Base-by-base conservation (phyloP, 1,139 yeast genomes). In the Pichia inconspicua region DNA sequence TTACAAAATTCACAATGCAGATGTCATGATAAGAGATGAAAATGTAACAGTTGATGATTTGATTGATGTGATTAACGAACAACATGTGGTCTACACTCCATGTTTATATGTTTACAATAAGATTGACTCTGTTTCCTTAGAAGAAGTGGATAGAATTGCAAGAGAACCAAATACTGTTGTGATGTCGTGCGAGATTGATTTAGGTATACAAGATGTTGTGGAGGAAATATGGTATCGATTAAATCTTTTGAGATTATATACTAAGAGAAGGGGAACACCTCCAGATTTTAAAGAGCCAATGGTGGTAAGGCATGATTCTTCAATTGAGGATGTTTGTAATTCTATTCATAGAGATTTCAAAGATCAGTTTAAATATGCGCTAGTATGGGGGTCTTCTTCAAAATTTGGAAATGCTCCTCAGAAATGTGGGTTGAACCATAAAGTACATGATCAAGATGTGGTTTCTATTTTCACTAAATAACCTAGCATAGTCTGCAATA, bases 321-420 rank as follows among this genome's bases (percentile, higher is more conserved):
- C 94, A 1, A 78, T 90, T 46, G 89, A 83, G 56, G 89, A 83
- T 58, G 89, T 92, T 28, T 92, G 98, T 71, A 94, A 92, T 63
- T 77, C 94, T 12, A 84, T 92, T 55, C 98, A 92, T 64, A 76
- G 96, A 58, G 97, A 90, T 58, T 85, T 92, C 75, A 89, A 89
- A 61, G 82, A 84, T 58, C 88, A 86, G 62, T 92, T 92, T 71
- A 86, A 89, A 63, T 88, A 89, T 64, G 97, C 97, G 1, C 69
- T 89, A 59, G 97, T 92, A 11, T 92, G 97, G 97, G 98, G 98
- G 0, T 82, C 90, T 1, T 84, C 95, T 46, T 86, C 97, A 7
- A 92, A 92, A 65, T 62, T 61, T 37, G 66, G 66, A 14, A 96
- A 89, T 63, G 86, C 94, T 41, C 98, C 98, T 2, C 98, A 92